These are phyloP conservation scores for Mrakia gelida DNA, from an alignment of 768 basidiomycete genomes.

Conservation along the genomic window DNA sequence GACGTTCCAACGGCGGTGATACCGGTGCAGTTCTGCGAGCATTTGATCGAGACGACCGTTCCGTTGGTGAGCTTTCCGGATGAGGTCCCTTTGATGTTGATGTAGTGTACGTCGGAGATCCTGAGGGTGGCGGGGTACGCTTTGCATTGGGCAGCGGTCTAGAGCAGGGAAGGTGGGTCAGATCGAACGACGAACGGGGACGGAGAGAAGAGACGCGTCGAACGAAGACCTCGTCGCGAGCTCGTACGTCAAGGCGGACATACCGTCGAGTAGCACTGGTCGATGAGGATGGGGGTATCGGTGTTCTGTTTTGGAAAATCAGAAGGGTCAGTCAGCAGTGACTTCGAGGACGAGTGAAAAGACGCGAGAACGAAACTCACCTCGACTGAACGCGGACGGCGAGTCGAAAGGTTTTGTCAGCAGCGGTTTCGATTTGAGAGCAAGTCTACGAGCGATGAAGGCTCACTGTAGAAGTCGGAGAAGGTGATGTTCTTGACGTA, in stretches of 20 bases:
- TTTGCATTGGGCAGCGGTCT: not conserved
- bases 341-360: no score
- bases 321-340: no score
- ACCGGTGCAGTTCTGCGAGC: slow-evolving; percentile 46
- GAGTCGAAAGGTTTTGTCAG: no score
- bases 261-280: slow-evolving; percentile 48
- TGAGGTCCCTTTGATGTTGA: slow-evolving; percentile 57
- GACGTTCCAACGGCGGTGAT: not conserved
- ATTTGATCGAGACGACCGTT: slow-evolving; percentile 55
- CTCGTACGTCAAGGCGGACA: slow-evolving; percentile 35
- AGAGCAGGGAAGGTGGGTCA: slow-evolving; percentile 38
- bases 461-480: slow-evolving; percentile 44
- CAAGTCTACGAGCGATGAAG: no score
- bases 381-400: slow-evolving; percentile 31
- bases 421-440: no score
- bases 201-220: not conserved
- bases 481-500: slow-evolving; percentile 45
- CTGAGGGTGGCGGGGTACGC: slow-evolving; percentile 46
- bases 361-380: slow-evolving; percentile 36
- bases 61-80: slow-evolving; percentile 48
- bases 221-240: no score
- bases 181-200: not conserved
- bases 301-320: slow-evolving; percentile 39
- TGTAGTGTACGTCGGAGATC: slow-evolving; percentile 58
- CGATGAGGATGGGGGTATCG: slow-evolving; percentile 58